A percentile compares a stretch with the other conserved stretches of the same genome.
phyloP scores from a whole-genome alignment of 2,329 filamentous ascomycete genomes.

The Paracorniculantispora psalliotae region DNA sequence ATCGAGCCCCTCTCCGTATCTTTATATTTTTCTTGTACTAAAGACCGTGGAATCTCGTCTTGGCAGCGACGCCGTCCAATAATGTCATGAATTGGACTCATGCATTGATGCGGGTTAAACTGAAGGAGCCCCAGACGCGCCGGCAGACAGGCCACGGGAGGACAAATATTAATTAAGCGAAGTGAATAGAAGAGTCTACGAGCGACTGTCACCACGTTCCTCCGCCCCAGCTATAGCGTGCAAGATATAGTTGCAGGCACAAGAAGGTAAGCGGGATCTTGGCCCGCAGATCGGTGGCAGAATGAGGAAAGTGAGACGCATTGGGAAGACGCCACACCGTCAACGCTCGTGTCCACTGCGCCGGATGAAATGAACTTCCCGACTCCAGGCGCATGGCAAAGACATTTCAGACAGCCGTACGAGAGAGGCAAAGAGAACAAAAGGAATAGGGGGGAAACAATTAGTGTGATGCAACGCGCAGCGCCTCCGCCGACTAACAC shows the following conservation, averaged over 20 bases:
- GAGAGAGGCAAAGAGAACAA: not conserved
- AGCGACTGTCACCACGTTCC: not conserved
- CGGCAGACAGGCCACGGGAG: not conserved
- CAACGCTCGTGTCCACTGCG: not conserved
- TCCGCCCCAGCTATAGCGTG: not conserved
- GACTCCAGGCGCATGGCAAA: not conserved
- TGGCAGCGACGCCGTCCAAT: not conserved
- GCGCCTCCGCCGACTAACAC: not conserved
- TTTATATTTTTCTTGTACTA: not conserved
- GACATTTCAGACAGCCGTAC: not conserved
- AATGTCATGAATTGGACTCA: not conserved
- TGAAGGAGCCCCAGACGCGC: no score
- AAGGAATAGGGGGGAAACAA: not conserved
- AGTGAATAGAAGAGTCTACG: not conserved
- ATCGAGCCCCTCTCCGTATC: not conserved
- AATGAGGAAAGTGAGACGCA: not conserved
- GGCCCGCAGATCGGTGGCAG: not conserved
- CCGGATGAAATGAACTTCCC: not conserved
- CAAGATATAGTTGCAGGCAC: not conserved
- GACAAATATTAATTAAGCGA: not conserved
- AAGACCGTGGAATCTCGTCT: not conserved
- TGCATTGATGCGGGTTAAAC: no score
- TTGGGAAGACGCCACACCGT: not conserved
- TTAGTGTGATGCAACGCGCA: not conserved
- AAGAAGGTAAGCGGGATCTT: not conserved